Conservation (phyloP, 306 rosid genomes). For the Calophaca sinica region DNA sequence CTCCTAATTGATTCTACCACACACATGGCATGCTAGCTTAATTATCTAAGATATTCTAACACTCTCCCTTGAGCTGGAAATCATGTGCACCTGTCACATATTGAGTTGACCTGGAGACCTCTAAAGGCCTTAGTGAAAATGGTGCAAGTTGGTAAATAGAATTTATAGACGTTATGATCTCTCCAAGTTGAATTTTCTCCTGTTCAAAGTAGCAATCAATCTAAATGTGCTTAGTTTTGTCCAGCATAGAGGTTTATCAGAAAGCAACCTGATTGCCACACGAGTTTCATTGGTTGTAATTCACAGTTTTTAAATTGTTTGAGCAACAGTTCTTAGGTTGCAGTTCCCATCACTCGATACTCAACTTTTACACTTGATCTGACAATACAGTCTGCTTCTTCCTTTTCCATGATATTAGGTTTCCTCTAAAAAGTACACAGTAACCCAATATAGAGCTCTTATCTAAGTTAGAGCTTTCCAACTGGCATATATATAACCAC, state of each 20-base stretch:
- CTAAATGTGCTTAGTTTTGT: neutral
- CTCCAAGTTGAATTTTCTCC: neutral
- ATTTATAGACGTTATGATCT: too few relatives aligned
- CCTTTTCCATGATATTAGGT: neutral
- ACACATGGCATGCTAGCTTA: neutral
- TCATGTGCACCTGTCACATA: too few relatives aligned
- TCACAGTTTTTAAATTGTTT: neutral
- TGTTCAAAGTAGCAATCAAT: neutral
- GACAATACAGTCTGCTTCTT: neutral
- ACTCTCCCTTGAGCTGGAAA: neutral
- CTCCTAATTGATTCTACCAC: neutral
- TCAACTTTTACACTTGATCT: neutral
- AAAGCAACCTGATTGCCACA: neutral
- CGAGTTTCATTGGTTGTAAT: neutral
- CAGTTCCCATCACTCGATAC: neutral
- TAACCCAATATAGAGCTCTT: neutral
- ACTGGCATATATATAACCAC: neutral
- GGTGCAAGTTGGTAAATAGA: too few relatives aligned
- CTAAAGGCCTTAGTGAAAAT: too few relatives aligned
- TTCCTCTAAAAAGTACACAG: neutral
- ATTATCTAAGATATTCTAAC: conserved; percentile 7
- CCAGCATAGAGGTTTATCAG: too few relatives aligned
- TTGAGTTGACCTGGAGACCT: too few relatives aligned
- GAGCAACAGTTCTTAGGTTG: neutral
- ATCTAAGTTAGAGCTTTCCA: neutral